A percentile compares a stretch with the other conserved stretches of the same genome.
Evolutionary conservation across 2,329 filamentous ascomycete species (phyloP).

Genomic region (Xylariales sp.): DNA sequence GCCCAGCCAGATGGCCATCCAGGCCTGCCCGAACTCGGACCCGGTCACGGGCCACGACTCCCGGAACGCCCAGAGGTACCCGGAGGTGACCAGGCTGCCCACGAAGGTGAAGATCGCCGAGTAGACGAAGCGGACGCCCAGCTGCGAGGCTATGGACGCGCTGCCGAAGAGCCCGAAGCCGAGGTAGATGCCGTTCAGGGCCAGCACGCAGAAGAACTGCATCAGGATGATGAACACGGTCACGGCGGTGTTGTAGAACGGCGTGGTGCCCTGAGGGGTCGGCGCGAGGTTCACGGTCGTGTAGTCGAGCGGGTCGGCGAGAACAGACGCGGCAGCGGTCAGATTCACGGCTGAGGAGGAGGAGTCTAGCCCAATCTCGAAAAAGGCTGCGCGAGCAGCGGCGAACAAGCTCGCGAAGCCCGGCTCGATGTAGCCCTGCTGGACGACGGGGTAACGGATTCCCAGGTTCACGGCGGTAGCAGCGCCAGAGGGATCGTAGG

Average conservation of each 20-base stretch:
- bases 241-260: conserved; percentile 39
- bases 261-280: conserved; percentile 27
- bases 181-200: conserved; percentile 36
- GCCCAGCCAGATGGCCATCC: conserved; percentile 39
- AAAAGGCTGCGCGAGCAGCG: too few species aligned
- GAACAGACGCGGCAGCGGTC: too few species aligned
- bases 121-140: conserved; percentile 27
- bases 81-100: conserved; percentile 33
- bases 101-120: conserved; percentile 32
- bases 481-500: too few species aligned
- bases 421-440: too few species aligned
- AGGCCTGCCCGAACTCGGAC: conserved; percentile 35
- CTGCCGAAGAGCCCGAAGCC: conserved; percentile 31
- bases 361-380: too few species aligned
- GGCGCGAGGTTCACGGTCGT: too few species aligned
- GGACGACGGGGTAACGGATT: too few species aligned
- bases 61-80: conserved; percentile 38
- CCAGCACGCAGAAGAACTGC: conserved; percentile 43
- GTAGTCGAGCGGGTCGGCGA: too few species aligned
- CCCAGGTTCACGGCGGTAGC: too few species aligned
- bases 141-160: conserved; percentile 22
- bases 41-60: conserved; percentile 32
- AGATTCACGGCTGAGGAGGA: too few species aligned
- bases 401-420: too few species aligned
- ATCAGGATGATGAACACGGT: conserved; percentile 41